Evolutionary conservation across 2,329 filamentous ascomycete genomes (phyloP), one percentile per base, ranked within the genome.

Genomic region (Sphaerulina musiva): DNA sequence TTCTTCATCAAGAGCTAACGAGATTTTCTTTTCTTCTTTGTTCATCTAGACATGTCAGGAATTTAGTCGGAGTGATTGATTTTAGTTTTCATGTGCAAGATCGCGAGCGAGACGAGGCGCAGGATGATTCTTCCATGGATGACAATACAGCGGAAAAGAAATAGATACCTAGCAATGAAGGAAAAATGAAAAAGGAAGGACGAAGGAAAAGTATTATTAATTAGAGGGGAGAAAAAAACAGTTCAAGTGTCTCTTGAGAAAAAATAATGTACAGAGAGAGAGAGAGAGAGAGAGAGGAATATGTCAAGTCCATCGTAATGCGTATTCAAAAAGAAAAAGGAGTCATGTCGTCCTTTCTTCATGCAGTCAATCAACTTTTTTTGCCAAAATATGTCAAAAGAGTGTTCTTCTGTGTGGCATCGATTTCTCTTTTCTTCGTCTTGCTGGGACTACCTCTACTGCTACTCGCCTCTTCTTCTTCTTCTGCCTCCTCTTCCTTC

Each of bases 1-100:
- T 20, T 20, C 20, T 20, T 20, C n/a, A n/a, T n/a, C n/a, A n/a
- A n/a, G n/a, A 17, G 34, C 34, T 38, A 38, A 38, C 34, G 5
- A 38, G 17, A 52, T 36, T 43, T 6, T 26, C 26, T 26, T 6
- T 26, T 2, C 26, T 26, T 26, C 26, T 26, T 26, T 2, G 4
- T 7, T 29, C 29, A 40, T 17, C 6, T 10, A 65, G 64, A 23
- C 75, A 77, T 40, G 80, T 88, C 0, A 82, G 78, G 62, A 77
- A 76, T 14, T 69, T 89, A 11, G 85, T 89, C 0, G 86, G 86
- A 1, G 84, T 87, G 55, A 77, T 87, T 12, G 85, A 89, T 68
- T 89, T 89, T 63, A 81, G 80, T 32, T 86, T 85, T 64, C 77
- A 80, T 58, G 70, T 81, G 5, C 73, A 78, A 2, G 72, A 67